phyloP scores from a whole-genome alignment of 2,329 filamentous ascomycete species.

The Fusarium mexicanum region DNA sequence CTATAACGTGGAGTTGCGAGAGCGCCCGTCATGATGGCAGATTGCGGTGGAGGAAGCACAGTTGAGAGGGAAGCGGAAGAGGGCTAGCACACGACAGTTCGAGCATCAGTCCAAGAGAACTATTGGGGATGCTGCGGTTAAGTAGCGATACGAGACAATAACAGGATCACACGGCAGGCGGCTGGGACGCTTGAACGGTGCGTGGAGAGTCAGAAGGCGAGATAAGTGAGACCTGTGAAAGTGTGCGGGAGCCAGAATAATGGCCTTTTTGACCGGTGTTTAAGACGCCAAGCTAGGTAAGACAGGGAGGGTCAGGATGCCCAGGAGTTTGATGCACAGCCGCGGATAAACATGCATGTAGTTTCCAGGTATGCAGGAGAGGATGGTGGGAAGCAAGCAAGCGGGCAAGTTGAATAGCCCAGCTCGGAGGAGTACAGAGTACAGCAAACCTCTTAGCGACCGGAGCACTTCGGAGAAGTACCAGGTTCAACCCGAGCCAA shows the following conservation, averaged over 20 bases:
- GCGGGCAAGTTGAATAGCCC: constrained; percentile 10
- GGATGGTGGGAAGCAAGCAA: constrained; percentile 37
- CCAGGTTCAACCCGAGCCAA: constrained; percentile 35
- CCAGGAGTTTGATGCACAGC: constrained; percentile 40
- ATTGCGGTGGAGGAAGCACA: constrained; percentile 18
- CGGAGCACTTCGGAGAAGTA: constrained; percentile 29
- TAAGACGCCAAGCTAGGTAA: constrained; percentile 33
- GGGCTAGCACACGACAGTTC: constrained; percentile 31
- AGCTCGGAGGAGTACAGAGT: constrained; percentile 30
- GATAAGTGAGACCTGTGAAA: constrained; percentile 29
- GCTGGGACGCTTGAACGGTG: constrained; percentile 21
- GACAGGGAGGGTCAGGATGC: constrained; percentile 41
- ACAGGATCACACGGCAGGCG: constrained; percentile 28
- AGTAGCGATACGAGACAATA: constrained; percentile 22
- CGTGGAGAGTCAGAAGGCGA: constrained; percentile 28
- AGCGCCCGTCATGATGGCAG: constrained; percentile 46
- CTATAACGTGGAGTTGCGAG: constrained; percentile 49
- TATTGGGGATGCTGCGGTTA: constrained; percentile 25
- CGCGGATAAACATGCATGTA: constrained; percentile 42
- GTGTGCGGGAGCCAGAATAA: constrained; percentile 31
- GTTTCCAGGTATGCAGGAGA: constrained; percentile 34
- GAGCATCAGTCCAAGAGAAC: constrained; percentile 37
- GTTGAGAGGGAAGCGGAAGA: constrained; percentile 31
- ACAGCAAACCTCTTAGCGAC: constrained; percentile 12
- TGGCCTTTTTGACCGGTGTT: constrained; percentile 32